Base-by-base conservation (phyloP, 2,329 filamentous ascomycete species). In the Monilinia fructicola region DNA sequence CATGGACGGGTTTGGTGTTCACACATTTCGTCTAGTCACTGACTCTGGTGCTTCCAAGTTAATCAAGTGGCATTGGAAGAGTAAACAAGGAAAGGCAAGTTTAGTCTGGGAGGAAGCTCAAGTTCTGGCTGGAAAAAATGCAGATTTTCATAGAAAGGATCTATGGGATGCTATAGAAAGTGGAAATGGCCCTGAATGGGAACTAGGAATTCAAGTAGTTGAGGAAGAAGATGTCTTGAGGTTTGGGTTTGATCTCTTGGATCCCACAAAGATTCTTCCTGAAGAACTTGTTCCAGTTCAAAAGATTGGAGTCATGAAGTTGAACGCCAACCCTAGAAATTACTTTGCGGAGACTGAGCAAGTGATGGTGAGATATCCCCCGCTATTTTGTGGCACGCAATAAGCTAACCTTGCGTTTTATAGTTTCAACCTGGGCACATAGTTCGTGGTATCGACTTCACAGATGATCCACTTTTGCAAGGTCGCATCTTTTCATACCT, bases 281-380 rank as follows among this genome's bases (percentile, higher is more conserved):
- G 81, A 84, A 60, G 76, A 75, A 63, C 64, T 73, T 40, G 72
- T 82, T 55, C 83, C 83, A 1, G 78, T 84, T 14, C 79, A 80
- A 16, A 78, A 77, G 54, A 79, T 84, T 66, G 83, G 82, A 54
- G 79, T 79, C 66, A 76, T 84, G 70, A 79, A 77, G 0, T 72
- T 85, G 12, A 82, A 83, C 72, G 58, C 48, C 6, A 66, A 66
- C 21, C 64, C 82, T 0, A 74, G 81, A 72, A 86, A 86, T 76
- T 86, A 86, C 75, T 86, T 86, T 67, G 82, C 83, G 62, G 85
- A 89, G 72, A 88, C 90, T 59, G 88, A 91, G 78, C 88, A 90
- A 75, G 81, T 85, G 18, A 85, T 66, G 56, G 64, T 66, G 48
- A 35, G 64, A 31, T 3, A 46, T 21, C 26, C 14, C n/a, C 5